A percentile compares a stretch with the other conserved stretches of the same genome.
phyloP scores from a whole-genome alignment of 2,329 filamentous ascomycete species.

The Meredithiella fracta region DNA sequence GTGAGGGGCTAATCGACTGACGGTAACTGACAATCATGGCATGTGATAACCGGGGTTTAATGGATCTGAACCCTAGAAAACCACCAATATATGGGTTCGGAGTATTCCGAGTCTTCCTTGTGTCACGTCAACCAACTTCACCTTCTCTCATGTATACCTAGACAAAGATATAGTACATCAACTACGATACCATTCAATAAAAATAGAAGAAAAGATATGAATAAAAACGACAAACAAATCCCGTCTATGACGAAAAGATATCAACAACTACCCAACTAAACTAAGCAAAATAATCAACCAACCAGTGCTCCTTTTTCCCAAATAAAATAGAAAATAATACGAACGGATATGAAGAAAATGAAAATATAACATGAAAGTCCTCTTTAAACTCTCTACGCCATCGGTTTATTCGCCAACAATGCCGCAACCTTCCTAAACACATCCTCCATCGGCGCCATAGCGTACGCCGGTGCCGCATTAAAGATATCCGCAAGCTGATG shows the following conservation, averaged over 20 bases:
- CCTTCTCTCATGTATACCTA: too few species aligned
- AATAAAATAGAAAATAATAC: not conserved
- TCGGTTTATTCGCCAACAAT: constrained; percentile 21
- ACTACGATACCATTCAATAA: too few species aligned
- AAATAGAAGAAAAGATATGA: constrained; percentile 2
- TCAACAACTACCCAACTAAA: not conserved
- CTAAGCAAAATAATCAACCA: not conserved
- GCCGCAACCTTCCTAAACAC: constrained; percentile 58
- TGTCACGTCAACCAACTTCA: too few species aligned
- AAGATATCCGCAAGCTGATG: constrained; percentile 56
- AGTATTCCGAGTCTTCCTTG: too few species aligned
- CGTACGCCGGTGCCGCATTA: constrained; percentile 50
- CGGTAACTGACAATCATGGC: too few species aligned
- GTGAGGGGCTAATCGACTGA: too few species aligned
- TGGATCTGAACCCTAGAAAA: not conserved
- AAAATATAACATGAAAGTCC: constrained; percentile 1
- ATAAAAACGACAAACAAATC: not conserved
- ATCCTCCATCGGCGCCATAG: constrained; percentile 55
- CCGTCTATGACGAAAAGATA: not conserved
- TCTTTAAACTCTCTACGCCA: not conserved
- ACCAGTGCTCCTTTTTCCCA: constrained; percentile 1
- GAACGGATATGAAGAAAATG: not conserved
- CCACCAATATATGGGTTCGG: not conserved
- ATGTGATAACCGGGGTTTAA: not conserved
- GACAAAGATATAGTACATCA: too few species aligned